A percentile compares a stretch with the other conserved stretches of the same genome.
These are phyloP conservation scores for Pulveroboletus sp. DNA, from an alignment of 1,284 basidiomycete species.

Conservation along the genomic window DNA sequence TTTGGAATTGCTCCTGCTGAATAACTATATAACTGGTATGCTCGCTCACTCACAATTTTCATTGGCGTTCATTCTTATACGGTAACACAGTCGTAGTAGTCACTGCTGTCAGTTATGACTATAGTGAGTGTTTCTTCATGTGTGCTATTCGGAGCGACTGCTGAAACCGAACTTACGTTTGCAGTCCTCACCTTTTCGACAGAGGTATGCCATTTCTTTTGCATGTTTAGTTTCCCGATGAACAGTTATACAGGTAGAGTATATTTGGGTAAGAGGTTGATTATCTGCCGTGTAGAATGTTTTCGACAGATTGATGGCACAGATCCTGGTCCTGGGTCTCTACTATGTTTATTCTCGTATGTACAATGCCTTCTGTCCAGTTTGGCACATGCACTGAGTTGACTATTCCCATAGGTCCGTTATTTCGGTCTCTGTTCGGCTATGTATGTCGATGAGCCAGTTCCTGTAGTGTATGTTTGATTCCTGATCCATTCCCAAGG, in stretches of 20 bases:
- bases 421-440: background rate
- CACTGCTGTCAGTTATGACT: conserved; percentile 15
- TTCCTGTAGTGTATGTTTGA: background rate
- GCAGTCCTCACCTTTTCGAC: background rate
- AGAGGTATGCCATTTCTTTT: background rate
- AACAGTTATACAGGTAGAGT: background rate
- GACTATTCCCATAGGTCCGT: background rate
- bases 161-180: background rate
- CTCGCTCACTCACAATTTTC: background rate
- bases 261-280: background rate
- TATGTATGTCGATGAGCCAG: background rate
- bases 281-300: too few relatives aligned
- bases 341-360: background rate
- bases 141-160: background rate
- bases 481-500: background rate
- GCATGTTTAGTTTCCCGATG: background rate
- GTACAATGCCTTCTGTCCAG: background rate
- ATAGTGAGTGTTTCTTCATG: conserved; percentile 6
- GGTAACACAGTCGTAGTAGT: background rate
- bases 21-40: background rate
- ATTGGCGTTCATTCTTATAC: background rate
- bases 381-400: background rate
- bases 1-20: background rate
- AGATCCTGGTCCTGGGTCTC: conserved; percentile 1
- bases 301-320: background rate